Evolutionary conservation across 106 monocot genomes (phyloP), one percentile per base, ranked within the genome.

Genomic region (Apostasia ramifera): DNA sequence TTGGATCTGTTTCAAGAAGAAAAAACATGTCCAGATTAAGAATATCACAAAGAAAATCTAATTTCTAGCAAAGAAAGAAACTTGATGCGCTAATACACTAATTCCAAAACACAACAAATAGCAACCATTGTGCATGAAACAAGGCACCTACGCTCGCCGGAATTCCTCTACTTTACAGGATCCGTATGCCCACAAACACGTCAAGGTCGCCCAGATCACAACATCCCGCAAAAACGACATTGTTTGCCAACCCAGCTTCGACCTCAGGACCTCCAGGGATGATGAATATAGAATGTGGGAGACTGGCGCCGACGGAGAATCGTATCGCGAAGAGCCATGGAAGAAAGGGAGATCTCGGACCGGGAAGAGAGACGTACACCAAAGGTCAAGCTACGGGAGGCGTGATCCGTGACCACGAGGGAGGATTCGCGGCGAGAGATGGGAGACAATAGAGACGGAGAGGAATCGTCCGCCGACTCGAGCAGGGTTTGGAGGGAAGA

Each of bases 101-200:
- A 26, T 0, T 26, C 26, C 26, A 38, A 9, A 67, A 42, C 3
- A 51, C 56, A 52, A 42, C 11, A 62, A 3, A 62, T 9, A 44
- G 0, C 59, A 59, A 59, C 2, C 59, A 59, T 39, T 39, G 44
- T 44, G 37, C 62, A 62, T 3, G 0, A 44, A 46, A 72, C 26
- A 56, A 40, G 5, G 52, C n/a, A 82, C 82, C 82, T 74, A 86
- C 86, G 86, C 86, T 42, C 86, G 86, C 45, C 65, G 73, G 55
- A 80, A 71, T 8, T 80, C 79, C 39, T 76, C 82, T 1, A 66
- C 53, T 45, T 67, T 59, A 44, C 72, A 78, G 14, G 45, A 39
- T 43, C 55, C 73, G 14, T 44, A 70, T 41, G 45, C 76, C 41
- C 47, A 73, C n/a, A 73, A 41, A 60, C 68, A 80, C 14, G 45